A percentile compares a stretch with the other conserved stretches of the same genome.
phyloP scores from a whole-genome alignment of 768 basidiomycete genomes.

The Boletus speciosus region DNA sequence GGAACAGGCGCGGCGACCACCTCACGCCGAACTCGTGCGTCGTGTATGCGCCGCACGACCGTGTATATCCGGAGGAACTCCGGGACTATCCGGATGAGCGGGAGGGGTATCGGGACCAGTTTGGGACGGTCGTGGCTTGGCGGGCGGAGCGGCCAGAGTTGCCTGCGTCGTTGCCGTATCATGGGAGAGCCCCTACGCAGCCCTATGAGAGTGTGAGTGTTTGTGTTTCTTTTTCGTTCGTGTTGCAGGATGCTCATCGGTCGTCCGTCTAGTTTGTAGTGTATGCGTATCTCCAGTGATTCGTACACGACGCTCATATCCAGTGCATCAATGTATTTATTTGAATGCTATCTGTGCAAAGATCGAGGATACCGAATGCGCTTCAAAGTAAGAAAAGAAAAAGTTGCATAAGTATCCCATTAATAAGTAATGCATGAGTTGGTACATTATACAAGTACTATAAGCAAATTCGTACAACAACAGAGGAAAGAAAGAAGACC shows the following conservation, averaged over 20 bases:
- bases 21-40: constrained; percentile 52
- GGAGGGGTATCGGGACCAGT: constrained; percentile 56
- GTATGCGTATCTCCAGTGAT: constrained; percentile 33
- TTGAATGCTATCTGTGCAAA: constrained; percentile 10
- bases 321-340: constrained; percentile 17
- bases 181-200: constrained; percentile 48
- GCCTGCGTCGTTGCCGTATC: constrained; percentile 56
- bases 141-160: constrained; percentile 50
- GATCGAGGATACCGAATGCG: background rate
- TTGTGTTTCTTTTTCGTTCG: background rate
- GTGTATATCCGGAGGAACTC: constrained; percentile 60
- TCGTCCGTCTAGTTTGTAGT: constrained; percentile 35
- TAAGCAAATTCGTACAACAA: constrained; percentile 16
- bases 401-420: constrained; percentile 20
- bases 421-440: constrained; percentile 14
- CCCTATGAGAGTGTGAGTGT: constrained; percentile 55
- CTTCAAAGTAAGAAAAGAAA: background rate
- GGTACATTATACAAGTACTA: background rate
- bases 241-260: background rate
- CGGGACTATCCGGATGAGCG: constrained; percentile 52
- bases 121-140: constrained; percentile 41
- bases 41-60: constrained; percentile 60
- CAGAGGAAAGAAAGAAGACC: background rate
- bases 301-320: background rate
- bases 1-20: constrained; percentile 77